These are phyloP conservation scores for Penicillium freii DNA, from an alignment of 2,329 filamentous ascomycete genomes.

Conservation along the genomic window DNA sequence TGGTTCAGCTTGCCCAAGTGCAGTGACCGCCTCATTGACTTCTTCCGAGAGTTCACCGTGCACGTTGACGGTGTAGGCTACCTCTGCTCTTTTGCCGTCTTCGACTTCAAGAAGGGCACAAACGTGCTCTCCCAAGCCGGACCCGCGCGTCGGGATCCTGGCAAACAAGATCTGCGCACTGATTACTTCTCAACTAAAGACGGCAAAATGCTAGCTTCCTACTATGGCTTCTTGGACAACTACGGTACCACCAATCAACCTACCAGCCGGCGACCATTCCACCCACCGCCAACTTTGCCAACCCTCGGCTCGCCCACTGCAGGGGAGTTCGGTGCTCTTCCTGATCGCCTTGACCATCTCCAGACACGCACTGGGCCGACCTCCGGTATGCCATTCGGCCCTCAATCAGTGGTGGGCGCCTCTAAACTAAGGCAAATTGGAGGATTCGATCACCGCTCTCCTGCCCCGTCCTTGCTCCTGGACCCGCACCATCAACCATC, in stretches of 20 bases:
- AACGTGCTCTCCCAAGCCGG: conserved; percentile 51
- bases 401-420: conserved; percentile 29
- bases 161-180: conserved; percentile 67
- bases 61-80: conserved; percentile 95
- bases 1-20: conserved; percentile 82
- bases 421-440: conserved; percentile 27
- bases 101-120: conserved; percentile 86
- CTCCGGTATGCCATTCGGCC: conserved; percentile 21
- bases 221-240: conserved; percentile 91
- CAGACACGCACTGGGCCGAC: conserved; percentile 21
- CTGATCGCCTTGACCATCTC: conserved; percentile 31
- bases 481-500: conserved; percentile 50
- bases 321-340: conserved; percentile 48
- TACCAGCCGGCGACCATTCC: conserved; percentile 55
- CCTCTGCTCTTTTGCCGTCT: conserved; percentile 95
- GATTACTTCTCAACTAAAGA: conserved; percentile 96
- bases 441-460: conserved; percentile 34
- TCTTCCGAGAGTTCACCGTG: conserved; percentile 96
- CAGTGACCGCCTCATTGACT: conserved; percentile 91
- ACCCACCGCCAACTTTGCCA: conserved; percentile 73
- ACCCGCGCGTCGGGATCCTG: conserved; percentile 28
- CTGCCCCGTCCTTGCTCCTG: conserved; percentile 45
- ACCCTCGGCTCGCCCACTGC: conserved; percentile 62
- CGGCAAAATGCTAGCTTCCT: conserved; percentile 96
- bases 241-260: conserved; percentile 71